These are phyloP conservation scores for Ustanciosporium gigantosporum DNA, from an alignment of 1,284 basidiomycete species.

Conservation along the genomic window DNA sequence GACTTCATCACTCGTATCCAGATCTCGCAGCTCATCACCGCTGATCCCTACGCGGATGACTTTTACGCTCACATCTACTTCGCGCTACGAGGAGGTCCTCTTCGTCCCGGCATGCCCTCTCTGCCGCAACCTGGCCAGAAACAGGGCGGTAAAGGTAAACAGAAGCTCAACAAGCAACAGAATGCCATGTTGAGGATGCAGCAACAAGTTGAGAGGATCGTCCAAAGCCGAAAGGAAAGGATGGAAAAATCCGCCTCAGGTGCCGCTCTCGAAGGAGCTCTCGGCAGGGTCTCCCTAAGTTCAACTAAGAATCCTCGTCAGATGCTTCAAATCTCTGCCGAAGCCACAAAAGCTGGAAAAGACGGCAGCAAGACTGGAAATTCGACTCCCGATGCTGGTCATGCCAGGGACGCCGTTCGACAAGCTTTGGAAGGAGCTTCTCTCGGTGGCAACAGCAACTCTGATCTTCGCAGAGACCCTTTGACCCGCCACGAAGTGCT, in stretches of 20 bases:
- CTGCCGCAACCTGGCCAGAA: conserved; percentile 12
- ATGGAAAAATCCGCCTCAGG: conserved; percentile 52
- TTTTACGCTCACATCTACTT: conserved; percentile 97
- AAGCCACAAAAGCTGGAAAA: conserved; percentile 23
- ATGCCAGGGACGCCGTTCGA: conserved; percentile 48
- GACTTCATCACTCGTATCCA: conserved; percentile 99
- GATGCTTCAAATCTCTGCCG: conserved; percentile 79
- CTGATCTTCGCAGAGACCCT: conserved; percentile 61
- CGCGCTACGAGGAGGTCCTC: conserved; percentile 72
- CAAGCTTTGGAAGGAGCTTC: conserved; percentile 52
- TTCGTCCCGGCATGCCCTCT: conserved; percentile 21
- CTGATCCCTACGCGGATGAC: conserved; percentile 93
- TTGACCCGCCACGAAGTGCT: conserved; percentile 78
- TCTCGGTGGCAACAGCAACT: conserved; percentile 65
- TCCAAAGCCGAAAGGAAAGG: conserved; percentile 81
- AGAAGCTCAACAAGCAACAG: conserved; percentile 65
- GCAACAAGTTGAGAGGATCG: conserved; percentile 93
- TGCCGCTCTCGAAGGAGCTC: conserved; percentile 78
- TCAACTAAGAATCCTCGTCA: conserved; percentile 93
- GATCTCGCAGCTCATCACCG: conserved; percentile 85
- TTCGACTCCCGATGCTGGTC: conserved; percentile 20
- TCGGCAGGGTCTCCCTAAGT: conserved; percentile 87
- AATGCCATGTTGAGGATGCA: conserved; percentile 97
- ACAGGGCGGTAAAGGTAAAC: conserved; percentile 38
- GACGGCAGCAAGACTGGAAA: conserved; percentile 7